Evolutionary conservation across 2,329 filamentous ascomycete species (phyloP).

Genomic region (Lojkania enalia): DNA sequence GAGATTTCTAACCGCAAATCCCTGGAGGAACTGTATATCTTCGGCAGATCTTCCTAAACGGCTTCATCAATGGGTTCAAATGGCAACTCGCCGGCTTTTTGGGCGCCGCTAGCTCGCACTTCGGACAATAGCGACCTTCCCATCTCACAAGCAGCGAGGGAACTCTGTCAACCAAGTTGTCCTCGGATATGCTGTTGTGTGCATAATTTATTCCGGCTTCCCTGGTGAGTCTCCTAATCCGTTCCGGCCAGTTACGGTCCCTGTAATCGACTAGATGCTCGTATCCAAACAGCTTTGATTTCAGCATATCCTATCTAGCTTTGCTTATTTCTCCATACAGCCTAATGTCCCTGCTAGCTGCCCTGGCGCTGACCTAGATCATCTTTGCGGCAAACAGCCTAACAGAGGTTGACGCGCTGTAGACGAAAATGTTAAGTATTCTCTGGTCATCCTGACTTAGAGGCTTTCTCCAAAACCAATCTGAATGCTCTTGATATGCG

Average conservation of each 20-base stretch:
- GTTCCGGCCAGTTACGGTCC: slow-evolving; percentile 37
- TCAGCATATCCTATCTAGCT: slow-evolving; percentile 30
- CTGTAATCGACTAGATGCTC: slow-evolving; percentile 47
- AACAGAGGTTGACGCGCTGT: slow-evolving; percentile 41
- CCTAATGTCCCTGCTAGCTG: slow-evolving; percentile 19
- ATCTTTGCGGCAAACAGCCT: slow-evolving; percentile 40
- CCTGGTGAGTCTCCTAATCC: slow-evolving; percentile 28
- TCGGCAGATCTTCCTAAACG: slow-evolving; percentile 49
- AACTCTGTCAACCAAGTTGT: slow-evolving; percentile 38
- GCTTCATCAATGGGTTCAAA: slow-evolving; percentile 47
- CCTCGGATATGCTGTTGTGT: slow-evolving; percentile 49
- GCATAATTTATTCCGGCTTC: slow-evolving; percentile 42
- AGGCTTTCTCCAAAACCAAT: slow-evolving; percentile 3
- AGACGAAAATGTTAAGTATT: slow-evolving; percentile 30
- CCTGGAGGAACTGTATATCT: slow-evolving; percentile 47
- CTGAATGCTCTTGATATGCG: slow-evolving; percentile 16
- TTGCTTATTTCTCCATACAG: slow-evolving; percentile 33
- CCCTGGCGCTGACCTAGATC: slow-evolving; percentile 23
- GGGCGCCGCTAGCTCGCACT: slow-evolving; percentile 35
- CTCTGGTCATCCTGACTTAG: background rate
- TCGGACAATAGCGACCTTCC: slow-evolving; percentile 35
- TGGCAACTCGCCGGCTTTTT: slow-evolving; percentile 27
- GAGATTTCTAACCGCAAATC: slow-evolving; percentile 26
- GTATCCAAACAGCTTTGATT: slow-evolving; percentile 42
- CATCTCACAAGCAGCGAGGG: slow-evolving; percentile 32